Conservation (phyloP, 73 alveolate species). For the Paramecium bursaria region DNA sequence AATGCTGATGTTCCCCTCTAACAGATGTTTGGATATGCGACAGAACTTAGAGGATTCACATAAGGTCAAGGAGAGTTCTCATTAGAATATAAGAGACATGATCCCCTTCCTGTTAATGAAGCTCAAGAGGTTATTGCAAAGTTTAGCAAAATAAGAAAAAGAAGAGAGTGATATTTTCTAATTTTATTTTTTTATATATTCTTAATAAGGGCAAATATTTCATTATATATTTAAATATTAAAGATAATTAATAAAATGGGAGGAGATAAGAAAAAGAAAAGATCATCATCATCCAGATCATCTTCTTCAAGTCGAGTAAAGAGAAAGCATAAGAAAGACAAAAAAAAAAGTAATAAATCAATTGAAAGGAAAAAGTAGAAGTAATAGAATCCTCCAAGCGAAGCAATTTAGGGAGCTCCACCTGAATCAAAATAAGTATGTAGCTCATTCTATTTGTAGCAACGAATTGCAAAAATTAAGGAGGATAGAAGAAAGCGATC, state of each 20-base stretch:
- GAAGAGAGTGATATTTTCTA: slow-evolving; percentile 50
- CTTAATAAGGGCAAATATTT: too few relatives aligned
- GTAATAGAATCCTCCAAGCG: too few relatives aligned
- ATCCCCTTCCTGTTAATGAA: slow-evolving; percentile 81
- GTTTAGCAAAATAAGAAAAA: slow-evolving; percentile 71
- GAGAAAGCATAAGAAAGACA: too few relatives aligned
- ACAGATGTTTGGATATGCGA: slow-evolving; percentile 93
- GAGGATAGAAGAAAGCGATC: slow-evolving; percentile 51
- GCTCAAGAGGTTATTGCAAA: slow-evolving; percentile 72
- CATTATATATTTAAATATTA: too few relatives aligned
- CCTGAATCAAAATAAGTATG: slow-evolving; percentile 49
- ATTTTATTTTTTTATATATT: too few relatives aligned
- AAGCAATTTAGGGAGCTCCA: neutral
- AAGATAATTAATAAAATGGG: too few relatives aligned
- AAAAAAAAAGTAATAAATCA: neutral
- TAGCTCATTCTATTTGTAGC: neutral
- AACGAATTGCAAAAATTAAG: slow-evolving; percentile 49
- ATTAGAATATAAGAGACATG: slow-evolving; percentile 89
- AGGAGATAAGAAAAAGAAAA: too few relatives aligned
- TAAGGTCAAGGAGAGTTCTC: slow-evolving; percentile 97
- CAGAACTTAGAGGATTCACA: slow-evolving; percentile 93
- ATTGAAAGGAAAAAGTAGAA: neutral
- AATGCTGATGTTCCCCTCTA: slow-evolving; percentile 88
- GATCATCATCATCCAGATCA: too few relatives aligned
- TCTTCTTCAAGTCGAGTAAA: too few relatives aligned